Percentiles rank a stretch among this genome's conserved stretches.
Evolutionary conservation across 495 filamentous ascomycete genomes (phyloP).

Genomic region (Penicillium herquei): DNA sequence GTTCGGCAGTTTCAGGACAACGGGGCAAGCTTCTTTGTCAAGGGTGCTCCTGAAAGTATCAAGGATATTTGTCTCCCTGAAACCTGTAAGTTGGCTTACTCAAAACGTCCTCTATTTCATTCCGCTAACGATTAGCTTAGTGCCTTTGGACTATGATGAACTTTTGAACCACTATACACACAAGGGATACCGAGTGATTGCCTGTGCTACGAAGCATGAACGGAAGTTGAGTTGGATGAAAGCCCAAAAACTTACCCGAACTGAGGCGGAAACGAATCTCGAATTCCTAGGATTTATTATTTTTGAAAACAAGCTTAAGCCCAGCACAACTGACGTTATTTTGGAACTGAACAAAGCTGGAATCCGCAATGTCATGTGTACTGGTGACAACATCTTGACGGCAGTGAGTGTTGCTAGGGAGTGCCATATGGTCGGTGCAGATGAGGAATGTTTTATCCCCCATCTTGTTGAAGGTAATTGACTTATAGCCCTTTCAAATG

Average conservation of each 20-base stretch:
- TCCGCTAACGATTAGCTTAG: slow-evolving; percentile 36
- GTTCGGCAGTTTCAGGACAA: slow-evolving; percentile 80
- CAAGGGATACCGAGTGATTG: slow-evolving; percentile 95
- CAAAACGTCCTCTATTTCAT: not conserved
- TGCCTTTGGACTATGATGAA: slow-evolving; percentile 88
- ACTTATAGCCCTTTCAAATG: not conserved
- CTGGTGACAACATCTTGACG: slow-evolving; percentile 96
- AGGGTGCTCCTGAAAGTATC: slow-evolving; percentile 96
- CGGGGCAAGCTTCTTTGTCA: slow-evolving; percentile 84
- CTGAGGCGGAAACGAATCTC: slow-evolving; percentile 77
- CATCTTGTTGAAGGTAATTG: slow-evolving; percentile 71
- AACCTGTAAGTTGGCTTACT: slow-evolving; percentile 53
- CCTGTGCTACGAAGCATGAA: slow-evolving; percentile 86
- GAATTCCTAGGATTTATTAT: slow-evolving; percentile 95
- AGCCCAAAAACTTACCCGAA: slow-evolving; percentile 86
- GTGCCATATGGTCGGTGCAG: slow-evolving; percentile 76
- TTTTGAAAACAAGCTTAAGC: slow-evolving; percentile 98
- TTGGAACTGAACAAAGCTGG: slow-evolving; percentile 79
- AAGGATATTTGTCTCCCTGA: slow-evolving; percentile 82
- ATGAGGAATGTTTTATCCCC: slow-evolving; percentile 87
- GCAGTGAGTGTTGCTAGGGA: slow-evolving; percentile 96
- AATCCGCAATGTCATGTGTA: slow-evolving; percentile 94
- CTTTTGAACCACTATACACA: slow-evolving; percentile 87
- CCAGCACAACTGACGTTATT: slow-evolving; percentile 72
- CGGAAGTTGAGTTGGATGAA: slow-evolving; percentile 87